Conservation (phyloP, 306 rosid genomes). For the Lathyrus tuberosus region DNA sequence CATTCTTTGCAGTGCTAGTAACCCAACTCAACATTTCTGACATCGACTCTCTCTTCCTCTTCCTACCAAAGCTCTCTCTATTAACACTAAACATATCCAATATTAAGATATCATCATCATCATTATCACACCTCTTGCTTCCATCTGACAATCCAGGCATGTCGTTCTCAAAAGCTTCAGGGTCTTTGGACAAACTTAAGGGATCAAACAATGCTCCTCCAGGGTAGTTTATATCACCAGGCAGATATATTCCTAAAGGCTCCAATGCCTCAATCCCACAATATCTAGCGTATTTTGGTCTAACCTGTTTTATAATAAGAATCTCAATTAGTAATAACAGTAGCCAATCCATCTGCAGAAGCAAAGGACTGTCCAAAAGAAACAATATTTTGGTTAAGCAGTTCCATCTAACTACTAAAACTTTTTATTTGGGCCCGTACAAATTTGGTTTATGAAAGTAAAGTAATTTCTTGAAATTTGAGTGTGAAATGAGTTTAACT, state of each 20-base stretch:
- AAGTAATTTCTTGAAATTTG: not conserved
- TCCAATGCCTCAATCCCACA: conserved; percentile 93
- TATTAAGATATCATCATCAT: conserved; percentile 38
- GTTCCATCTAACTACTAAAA: no score
- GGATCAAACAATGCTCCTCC: conserved; percentile 97
- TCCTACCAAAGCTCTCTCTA: conserved; percentile 38
- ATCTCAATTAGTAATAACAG: conserved; percentile 25
- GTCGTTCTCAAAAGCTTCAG: conserved; percentile 66
- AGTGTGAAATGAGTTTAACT: not conserved
- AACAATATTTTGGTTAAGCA: no score
- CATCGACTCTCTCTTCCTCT: conserved; percentile 59
- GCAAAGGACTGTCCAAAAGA: conserved; percentile 25
- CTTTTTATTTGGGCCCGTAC: conserved; percentile 3
- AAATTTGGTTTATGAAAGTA: not conserved
- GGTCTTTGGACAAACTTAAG: conserved; percentile 72
- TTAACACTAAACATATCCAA: conserved; percentile 44
- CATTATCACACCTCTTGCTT: conserved; percentile 34
- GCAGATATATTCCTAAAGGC: conserved; percentile 86
- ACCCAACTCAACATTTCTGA: conserved; percentile 65
- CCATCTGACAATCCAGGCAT: conserved; percentile 39
- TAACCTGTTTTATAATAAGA: conserved; percentile 59
- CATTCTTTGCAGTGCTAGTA: conserved; percentile 58
- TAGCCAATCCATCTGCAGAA: conserved; percentile 10
- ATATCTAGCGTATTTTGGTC: conserved; percentile 96
- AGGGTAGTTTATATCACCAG: conserved; percentile 94